These are phyloP conservation scores for Asterella californica DNA, from an alignment of 225 moss, liverwort and hornwort species.

Conservation along the genomic window DNA sequence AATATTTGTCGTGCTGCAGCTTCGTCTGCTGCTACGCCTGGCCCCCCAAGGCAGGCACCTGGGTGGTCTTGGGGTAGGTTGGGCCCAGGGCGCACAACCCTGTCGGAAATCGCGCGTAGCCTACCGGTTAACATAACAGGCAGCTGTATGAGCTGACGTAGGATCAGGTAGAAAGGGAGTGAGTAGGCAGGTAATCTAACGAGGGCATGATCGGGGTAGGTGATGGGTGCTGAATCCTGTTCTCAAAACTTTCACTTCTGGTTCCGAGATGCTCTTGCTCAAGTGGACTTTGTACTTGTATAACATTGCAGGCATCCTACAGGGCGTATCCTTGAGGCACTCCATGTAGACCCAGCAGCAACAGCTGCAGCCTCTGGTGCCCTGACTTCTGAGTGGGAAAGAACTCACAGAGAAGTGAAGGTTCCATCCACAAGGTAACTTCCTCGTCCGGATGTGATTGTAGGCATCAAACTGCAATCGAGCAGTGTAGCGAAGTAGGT, in stretches of 20 bases:
- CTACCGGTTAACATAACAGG: slow-evolving; percentile 27
- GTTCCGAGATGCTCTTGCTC: slow-evolving; percentile 30
- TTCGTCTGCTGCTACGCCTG: slow-evolving; percentile 52
- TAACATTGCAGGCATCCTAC: slow-evolving; percentile 54
- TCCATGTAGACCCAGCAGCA: slow-evolving; percentile 93
- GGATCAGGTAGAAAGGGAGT: slow-evolving; percentile 26
- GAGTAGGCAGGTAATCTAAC: slow-evolving; percentile 27
- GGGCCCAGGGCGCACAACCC: slow-evolving; percentile 60
- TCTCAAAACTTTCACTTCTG: slow-evolving; percentile 25
- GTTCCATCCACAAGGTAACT: slow-evolving; percentile 41
- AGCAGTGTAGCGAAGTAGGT: not conserved
- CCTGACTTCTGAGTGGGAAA: slow-evolving; percentile 64
- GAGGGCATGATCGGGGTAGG: slow-evolving; percentile 34
- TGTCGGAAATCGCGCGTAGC: slow-evolving; percentile 40
- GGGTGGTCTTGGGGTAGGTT: slow-evolving; percentile 64
- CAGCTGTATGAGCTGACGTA: slow-evolving; percentile 43
- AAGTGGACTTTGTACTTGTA: slow-evolving; percentile 42
- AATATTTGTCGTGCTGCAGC: slow-evolving; percentile 60
- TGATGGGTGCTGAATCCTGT: slow-evolving; percentile 30
- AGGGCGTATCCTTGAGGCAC: slow-evolving; percentile 91
- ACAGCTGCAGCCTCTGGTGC: slow-evolving; percentile 58
- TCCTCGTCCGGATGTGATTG: not conserved
- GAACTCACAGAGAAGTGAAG: slow-evolving; percentile 66
- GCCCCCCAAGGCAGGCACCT: slow-evolving; percentile 59
- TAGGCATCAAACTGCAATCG: not conserved